Evolutionary conservation across 768 basidiomycete genomes (phyloP), one percentile per base, ranked within the genome.

Genomic region (Suillus tomentosus): DNA sequence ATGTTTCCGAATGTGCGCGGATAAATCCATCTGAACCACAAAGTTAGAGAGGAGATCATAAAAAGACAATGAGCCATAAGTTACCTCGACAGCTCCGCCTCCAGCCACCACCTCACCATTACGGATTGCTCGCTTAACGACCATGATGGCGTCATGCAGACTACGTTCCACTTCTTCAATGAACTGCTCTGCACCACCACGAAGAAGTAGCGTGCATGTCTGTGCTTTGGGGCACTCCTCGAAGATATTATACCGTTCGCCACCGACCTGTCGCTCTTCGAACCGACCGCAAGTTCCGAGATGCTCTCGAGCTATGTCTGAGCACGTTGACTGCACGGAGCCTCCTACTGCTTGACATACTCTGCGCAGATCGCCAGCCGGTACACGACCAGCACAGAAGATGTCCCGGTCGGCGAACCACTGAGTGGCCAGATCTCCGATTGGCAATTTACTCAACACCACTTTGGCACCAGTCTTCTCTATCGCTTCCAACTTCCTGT

Each of bases 391-490:
- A 64, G 97, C 97, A 70, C 97, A 99, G 84, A 99, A 99, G 72
- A 99, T 98, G 73, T 96, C 91, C 42, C 97, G 88, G 79, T 99
- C 97, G 48, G 97, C 96, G 74, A 99, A 99, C 91, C 95, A 99
- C 74, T 99, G 97, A 3, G 97, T 99, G 1, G 97, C 97, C 47
- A 99, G 83, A 80, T 99, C 97, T 37, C 97, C 97, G 71, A 99
- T 99, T 13, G 97, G 97, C 11, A 99, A 86, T 78, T 98, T 97
- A 80, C 95, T 97, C 68, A 99, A 83, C 43, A 99, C 95, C 66
- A 99, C 94, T 74, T 96, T 96, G 36, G 97, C 97, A 47, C 96
- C 97, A 2, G 96, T 97, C 72, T 91, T 89, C 71, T 94, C 93
- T 73, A 99, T 97, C 3, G 95, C 94, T 70, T 96, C 91, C 17